Conservation (phyloP, 179 eudicot genomes). For the Patellifolia procumbens region DNA sequence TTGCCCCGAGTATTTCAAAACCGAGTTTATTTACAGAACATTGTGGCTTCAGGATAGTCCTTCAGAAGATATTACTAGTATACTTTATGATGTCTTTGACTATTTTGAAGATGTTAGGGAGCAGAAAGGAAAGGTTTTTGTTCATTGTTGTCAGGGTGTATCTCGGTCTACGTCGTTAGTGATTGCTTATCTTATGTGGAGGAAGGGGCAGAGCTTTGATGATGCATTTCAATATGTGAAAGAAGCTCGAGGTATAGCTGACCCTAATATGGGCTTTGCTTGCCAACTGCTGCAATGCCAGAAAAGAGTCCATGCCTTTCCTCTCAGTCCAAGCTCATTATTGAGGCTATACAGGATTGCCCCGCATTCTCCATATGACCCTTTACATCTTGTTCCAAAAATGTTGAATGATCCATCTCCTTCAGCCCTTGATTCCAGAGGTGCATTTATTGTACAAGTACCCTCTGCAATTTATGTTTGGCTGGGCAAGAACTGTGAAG, state of each 20-base stretch:
- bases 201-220: constrained; percentile 89
- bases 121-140: constrained; percentile 75
- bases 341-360: constrained; percentile 76
- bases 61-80: constrained; percentile 88
- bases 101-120: constrained; percentile 90
- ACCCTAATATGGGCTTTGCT: constrained; percentile 95
- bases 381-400: constrained; percentile 89
- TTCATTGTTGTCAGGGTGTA: constrained; percentile 92
- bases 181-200: constrained; percentile 91
- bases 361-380: constrained; percentile 85
- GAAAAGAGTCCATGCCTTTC: constrained; percentile 85
- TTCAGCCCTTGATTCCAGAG: constrained; percentile 73
- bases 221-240: constrained; percentile 90
- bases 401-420: constrained; percentile 73
- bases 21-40: constrained; percentile 72
- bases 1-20: constrained; percentile 83
- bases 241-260: constrained; percentile 84
- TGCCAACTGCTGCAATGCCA: constrained; percentile 92
- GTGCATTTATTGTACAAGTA: constrained; percentile 74
- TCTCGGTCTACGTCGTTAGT: constrained; percentile 88
- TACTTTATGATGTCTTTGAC: constrained; percentile 91
- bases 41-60: constrained; percentile 89
- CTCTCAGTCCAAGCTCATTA: constrained; percentile 83
- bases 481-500: constrained; percentile 74
- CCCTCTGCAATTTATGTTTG: constrained; percentile 76